A percentile compares a stretch with the other conserved stretches of the same genome.
Evolutionary conservation across 495 filamentous ascomycete genomes (phyloP).

Genomic region (Evansstolkia leycettana): DNA sequence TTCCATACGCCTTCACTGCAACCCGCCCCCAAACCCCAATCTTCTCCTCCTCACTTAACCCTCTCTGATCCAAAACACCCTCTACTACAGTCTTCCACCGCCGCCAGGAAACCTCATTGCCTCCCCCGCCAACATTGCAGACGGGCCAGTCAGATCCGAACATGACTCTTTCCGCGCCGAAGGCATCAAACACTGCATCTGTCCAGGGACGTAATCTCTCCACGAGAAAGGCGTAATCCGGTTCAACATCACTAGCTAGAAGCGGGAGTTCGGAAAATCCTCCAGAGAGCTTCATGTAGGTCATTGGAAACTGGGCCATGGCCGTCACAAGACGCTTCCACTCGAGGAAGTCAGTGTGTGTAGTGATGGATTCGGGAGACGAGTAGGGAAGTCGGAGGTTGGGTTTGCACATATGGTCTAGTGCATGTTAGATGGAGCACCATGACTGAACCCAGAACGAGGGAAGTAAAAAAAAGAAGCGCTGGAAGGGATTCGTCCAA

Average conservation of each 20-base stretch:
- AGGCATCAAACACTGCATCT: constrained; percentile 50
- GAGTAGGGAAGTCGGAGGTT: constrained; percentile 37
- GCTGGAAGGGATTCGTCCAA: not conserved
- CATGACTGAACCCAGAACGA: constrained; percentile 1
- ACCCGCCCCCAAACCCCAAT: constrained; percentile 56
- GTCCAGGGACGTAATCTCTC: constrained; percentile 49
- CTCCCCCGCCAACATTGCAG: constrained; percentile 55
- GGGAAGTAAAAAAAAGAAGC: not conserved
- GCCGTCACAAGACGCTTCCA: constrained; percentile 26
- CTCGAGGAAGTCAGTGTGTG: constrained; percentile 45
- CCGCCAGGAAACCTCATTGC: constrained; percentile 36
- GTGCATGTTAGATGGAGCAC: constrained; percentile 3
- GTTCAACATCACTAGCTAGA: constrained; percentile 17
- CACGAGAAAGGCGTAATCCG: constrained; percentile 28
- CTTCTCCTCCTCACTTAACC: constrained; percentile 44
- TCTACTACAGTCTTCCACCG: constrained; percentile 36
- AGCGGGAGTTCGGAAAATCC: constrained; percentile 60
- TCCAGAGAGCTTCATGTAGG: constrained; percentile 85
- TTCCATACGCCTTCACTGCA: constrained; percentile 52
- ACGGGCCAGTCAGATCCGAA: constrained; percentile 89
- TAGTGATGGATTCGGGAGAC: constrained; percentile 23
- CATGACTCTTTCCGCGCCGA: constrained; percentile 62
- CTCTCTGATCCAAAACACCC: constrained; percentile 42
- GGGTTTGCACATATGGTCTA: constrained; percentile 85
- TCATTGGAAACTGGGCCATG: constrained; percentile 43